Percentiles rank a stretch among this genome's conserved stretches.
Conservation (phyloP, 257 asterid species). For the Solanum rostratum region DNA sequence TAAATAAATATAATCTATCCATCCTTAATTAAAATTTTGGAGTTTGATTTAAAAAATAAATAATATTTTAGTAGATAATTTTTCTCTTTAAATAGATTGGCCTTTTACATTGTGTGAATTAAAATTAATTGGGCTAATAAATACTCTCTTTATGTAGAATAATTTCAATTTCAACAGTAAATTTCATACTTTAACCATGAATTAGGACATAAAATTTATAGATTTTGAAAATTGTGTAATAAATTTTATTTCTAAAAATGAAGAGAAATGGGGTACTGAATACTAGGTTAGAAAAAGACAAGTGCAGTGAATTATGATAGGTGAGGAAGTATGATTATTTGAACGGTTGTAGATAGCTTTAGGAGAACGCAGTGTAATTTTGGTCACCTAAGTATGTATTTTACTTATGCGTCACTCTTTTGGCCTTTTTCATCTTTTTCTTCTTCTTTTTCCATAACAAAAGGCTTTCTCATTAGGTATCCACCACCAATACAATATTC, state of each 20-base stretch:
- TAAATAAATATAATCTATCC: not conserved
- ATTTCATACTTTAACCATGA: not conserved
- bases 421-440: not conserved
- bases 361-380: not conserved
- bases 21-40: not conserved
- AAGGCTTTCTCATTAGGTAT: not conserved
- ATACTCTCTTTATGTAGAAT: not conserved
- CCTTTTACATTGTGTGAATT: not conserved
- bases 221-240: too few species aligned
- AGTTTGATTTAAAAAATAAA: not conserved
- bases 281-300: not conserved
- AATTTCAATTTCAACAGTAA: too few species aligned
- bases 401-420: not conserved
- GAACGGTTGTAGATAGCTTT: not conserved
- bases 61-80: not conserved
- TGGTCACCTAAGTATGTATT: not conserved
- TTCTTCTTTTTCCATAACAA: not conserved
- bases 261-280: accelerated
- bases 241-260: not conserved
- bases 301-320: not conserved
- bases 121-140: not conserved
- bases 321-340: not conserved
- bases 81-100: not conserved
- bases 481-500: not conserved
- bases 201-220: too few species aligned